phyloP scores from a whole-genome alignment of 2,329 filamentous ascomycete genomes.

The Phialophora tarda region DNA sequence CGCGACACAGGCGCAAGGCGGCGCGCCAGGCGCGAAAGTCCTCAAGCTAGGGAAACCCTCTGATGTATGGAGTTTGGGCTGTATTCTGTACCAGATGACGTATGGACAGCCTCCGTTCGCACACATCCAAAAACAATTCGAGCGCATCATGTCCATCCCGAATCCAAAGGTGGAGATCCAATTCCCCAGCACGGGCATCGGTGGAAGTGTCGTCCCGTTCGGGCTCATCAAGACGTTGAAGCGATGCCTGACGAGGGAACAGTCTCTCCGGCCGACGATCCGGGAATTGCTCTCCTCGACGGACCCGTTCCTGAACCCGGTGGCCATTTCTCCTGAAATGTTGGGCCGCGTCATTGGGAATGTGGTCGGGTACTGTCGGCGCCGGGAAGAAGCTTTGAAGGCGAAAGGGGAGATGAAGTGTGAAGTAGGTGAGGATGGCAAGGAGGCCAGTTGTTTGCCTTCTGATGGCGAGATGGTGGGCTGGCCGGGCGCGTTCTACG shows the following conservation, averaged over 20 bases:
- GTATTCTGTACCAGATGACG: slow-evolving; percentile 96
- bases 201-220: slow-evolving; percentile 59
- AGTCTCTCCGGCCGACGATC: slow-evolving; percentile 62
- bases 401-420: slow-evolving; percentile 33
- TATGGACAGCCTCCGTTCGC: slow-evolving; percentile 96
- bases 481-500: slow-evolving; percentile 57
- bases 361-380: slow-evolving; percentile 64
- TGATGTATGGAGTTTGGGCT: slow-evolving; percentile 95
- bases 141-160: slow-evolving; percentile 68
- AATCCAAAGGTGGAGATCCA: slow-evolving; percentile 57
- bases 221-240: slow-evolving; percentile 62
- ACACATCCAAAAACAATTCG: slow-evolving; percentile 85
- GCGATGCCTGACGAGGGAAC: slow-evolving; percentile 64
- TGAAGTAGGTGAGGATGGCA: slow-evolving; percentile 12
- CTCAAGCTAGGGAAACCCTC: slow-evolving; percentile 96
- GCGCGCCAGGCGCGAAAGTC: slow-evolving; percentile 64
- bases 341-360: slow-evolving; percentile 64
- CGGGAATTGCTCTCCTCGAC: slow-evolving; percentile 60
- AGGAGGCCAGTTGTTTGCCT: slow-evolving; percentile 53
- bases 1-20: slow-evolving; percentile 45
- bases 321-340: slow-evolving; percentile 63
- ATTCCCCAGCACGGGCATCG: slow-evolving; percentile 53
- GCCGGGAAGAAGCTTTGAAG: slow-evolving; percentile 38
- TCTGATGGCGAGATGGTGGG: slow-evolving; percentile 61
- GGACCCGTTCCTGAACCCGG: slow-evolving; percentile 65